These are phyloP conservation scores for Rhododendron griersonianum DNA, from an alignment of 148 eudicot species.

Conservation along the genomic window DNA sequence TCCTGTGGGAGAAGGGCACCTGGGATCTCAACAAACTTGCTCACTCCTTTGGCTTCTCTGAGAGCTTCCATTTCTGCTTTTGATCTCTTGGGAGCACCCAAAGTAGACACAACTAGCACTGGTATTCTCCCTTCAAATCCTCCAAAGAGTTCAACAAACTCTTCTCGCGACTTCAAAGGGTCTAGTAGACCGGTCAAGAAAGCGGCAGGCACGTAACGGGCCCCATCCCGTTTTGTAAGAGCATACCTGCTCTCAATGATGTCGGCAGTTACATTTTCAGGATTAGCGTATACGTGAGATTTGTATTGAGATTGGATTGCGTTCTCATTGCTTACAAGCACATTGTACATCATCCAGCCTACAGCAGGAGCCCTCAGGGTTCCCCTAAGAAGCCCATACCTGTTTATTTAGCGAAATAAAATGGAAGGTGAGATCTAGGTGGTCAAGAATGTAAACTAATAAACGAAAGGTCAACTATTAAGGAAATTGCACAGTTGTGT, in stretches of 20 bases:
- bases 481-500: background rate
- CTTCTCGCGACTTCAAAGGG: conserved; percentile 75
- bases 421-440: background rate
- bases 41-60: conserved; percentile 68
- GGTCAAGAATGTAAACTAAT: background rate
- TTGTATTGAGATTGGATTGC: conserved; percentile 83
- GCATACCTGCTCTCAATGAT: conserved; percentile 71
- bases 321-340: conserved; percentile 90
- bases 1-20: conserved; percentile 97
- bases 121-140: conserved; percentile 62
- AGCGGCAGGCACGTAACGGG: conserved; percentile 96
- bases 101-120: conserved; percentile 60
- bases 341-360: conserved; percentile 99
- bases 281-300: conserved; percentile 84
- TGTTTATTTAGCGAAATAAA: conserved; percentile 15
- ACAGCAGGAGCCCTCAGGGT: conserved; percentile 89
- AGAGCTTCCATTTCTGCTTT: conserved; percentile 98
- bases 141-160: conserved; percentile 61
- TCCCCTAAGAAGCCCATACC: conserved; percentile 90
- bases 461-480: background rate
- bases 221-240: conserved; percentile 76
- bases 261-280: conserved; percentile 71
- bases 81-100: conserved; percentile 79
- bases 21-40: conserved; percentile 80
- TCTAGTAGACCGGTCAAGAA: conserved; percentile 90